Base-by-base conservation (phyloP, 2,329 filamentous ascomycete species). In the Aspergillus sp. region DNA sequence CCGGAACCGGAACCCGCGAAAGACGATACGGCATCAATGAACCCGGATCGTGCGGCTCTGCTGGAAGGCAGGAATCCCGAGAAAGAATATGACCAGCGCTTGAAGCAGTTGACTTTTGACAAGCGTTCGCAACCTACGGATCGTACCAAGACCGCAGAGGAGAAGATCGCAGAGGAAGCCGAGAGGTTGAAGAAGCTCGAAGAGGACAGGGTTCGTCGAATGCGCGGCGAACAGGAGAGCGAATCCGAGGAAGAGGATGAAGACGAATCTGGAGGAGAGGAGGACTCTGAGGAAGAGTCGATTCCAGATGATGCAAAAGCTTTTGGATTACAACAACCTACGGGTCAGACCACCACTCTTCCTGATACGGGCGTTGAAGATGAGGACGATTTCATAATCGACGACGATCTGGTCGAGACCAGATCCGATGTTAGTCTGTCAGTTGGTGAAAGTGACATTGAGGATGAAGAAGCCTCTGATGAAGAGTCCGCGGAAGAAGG, bases 301-400 rank as follows among this genome's bases (percentile, higher is more conserved):
- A 58, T 68, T 7, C 59, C 63, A 4, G 77, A 82, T 49, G 79
- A 85, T 59, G 80, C 80, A 9, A 76, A 73, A 42, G 73, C 75
- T 43, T 84, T 83, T 59, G 81, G 81, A 1, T 67, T 84, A 30
- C 81, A 79, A 5, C 77, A 84, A 48, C 66, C 60, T 40, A 57
- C 59, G 28, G 60, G 58, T 36, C 63, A 61, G 55, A 63, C 53
- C 50, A 60, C 46, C 55, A 67, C 55, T 48, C 69, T 63, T 30
- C 61, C 63, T 34, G 69, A 73, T 27, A 58, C 89, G 12, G 86
- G 82, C 4, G 83, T 94, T 32, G 89, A 95, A 54, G 91, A 96
- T 56, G 91, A 97, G 62, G 91, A 97, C 57, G 88, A 96, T 57
- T 97, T 97, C 58, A 64, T 91, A 28, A 82, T 96, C 51, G 91